These are phyloP conservation scores for Oryza longistaminata DNA, from an alignment of 176 grass and related monocot species.

Conservation along the genomic window DNA sequence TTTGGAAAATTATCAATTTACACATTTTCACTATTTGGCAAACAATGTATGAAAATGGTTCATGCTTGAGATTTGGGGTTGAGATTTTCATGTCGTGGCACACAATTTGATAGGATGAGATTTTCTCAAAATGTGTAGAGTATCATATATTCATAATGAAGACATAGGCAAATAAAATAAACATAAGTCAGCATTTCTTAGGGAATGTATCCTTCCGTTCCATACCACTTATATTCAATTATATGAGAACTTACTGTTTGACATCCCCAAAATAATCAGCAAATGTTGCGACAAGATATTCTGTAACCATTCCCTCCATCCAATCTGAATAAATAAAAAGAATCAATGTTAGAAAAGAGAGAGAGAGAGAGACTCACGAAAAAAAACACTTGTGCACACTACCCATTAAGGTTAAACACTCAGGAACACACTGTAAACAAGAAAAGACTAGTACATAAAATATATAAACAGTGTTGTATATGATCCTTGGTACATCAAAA, in stretches of 20 bases:
- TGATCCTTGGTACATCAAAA: not conserved
- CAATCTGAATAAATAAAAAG: constrained; percentile 64
- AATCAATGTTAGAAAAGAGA: constrained; percentile 24
- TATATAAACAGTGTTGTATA: not conserved
- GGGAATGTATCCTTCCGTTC: constrained; percentile 4
- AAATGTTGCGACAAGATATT: constrained; percentile 92
- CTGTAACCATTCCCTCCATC: constrained; percentile 76
- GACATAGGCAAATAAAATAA: not conserved
- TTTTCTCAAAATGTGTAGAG: constrained; percentile 6
- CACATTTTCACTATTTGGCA: not conserved
- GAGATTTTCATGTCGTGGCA: not conserved
- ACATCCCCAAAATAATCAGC: constrained; percentile 95
- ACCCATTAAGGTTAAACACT: not conserved
- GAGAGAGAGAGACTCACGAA: constrained; percentile 28
- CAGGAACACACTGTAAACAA: not conserved
- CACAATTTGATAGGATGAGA: constrained; percentile 2
- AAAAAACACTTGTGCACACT: constrained; percentile 8
- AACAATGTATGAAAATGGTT: constrained; percentile 19
- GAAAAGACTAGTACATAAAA: not conserved
- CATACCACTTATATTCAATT: not conserved
- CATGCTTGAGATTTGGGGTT: constrained; percentile 19
- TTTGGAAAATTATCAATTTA: constrained; percentile 22
- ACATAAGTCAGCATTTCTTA: constrained; percentile 15
- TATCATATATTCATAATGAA: not conserved
- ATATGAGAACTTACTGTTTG: constrained; percentile 77